Evolutionary conservation across 106 monocot genomes (phyloP).

Genomic region (Triglochin maritima): DNA sequence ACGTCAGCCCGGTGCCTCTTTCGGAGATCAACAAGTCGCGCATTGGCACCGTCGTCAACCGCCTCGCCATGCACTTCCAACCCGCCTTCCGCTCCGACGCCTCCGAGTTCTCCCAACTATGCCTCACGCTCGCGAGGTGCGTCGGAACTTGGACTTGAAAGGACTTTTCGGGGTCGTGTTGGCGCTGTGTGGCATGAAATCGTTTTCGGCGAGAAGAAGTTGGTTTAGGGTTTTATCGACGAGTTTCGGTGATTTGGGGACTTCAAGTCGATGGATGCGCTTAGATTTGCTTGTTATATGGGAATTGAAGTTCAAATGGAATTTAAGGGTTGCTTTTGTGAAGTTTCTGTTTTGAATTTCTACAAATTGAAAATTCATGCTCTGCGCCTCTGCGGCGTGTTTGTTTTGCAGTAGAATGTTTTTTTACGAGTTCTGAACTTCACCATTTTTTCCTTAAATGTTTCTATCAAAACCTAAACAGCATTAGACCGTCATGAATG

Average conservation of each 20-base stretch:
- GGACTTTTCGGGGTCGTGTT: neutral
- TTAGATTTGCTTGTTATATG: neutral
- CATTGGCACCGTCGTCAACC: slow-evolving; percentile 1
- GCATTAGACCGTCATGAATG: too few species aligned
- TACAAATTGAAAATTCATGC: too few species aligned
- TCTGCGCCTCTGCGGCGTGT: too few species aligned
- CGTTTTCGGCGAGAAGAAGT: neutral
- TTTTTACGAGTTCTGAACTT: too few species aligned
- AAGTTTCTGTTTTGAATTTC: too few species aligned
- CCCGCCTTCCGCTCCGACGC: neutral
- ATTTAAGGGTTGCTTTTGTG: neutral
- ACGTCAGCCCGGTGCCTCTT: too few species aligned
- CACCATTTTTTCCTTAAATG: too few species aligned
- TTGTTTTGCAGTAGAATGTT: too few species aligned
- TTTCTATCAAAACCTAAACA: too few species aligned
- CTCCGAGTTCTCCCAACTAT: slow-evolving; percentile 1
- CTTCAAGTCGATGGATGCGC: neutral
- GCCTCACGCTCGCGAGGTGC: slow-evolving; percentile 6
- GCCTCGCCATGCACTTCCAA: slow-evolving; percentile 2
- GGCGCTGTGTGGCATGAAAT: neutral
- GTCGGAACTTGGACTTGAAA: neutral
- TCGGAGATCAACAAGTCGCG: slow-evolving; percentile 9
- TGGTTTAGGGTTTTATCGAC: too few species aligned
- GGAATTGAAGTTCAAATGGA: neutral
- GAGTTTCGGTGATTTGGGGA: too few species aligned